Conservation (phyloP, 805 yeast genomes). For the Pichia pseudocactophila region DNA sequence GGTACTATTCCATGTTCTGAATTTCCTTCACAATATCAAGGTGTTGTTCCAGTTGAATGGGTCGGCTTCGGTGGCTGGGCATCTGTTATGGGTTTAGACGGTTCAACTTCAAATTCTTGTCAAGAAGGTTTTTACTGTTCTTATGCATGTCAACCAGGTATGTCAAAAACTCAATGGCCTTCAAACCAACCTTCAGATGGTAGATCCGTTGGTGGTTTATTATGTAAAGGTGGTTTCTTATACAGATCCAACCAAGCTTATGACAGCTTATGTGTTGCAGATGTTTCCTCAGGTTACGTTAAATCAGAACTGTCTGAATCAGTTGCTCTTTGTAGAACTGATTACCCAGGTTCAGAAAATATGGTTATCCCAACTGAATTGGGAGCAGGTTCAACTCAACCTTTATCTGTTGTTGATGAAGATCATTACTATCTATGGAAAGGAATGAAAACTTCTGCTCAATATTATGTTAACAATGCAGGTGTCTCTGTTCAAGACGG, state of each 20-base stretch:
- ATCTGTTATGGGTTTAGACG: slow-evolving; percentile 44
- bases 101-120: slow-evolving; percentile 45
- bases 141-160: slow-evolving; percentile 71
- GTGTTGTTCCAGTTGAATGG: slow-evolving; percentile 56
- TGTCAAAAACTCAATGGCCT: slow-evolving; percentile 80
- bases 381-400: slow-evolving; percentile 40
- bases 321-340: slow-evolving; percentile 68
- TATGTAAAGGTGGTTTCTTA: slow-evolving; percentile 49
- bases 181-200: slow-evolving; percentile 56
- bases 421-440: slow-evolving; percentile 52
- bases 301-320: slow-evolving; percentile 39
- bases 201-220: slow-evolving; percentile 64
- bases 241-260: slow-evolving; percentile 47
- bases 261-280: slow-evolving; percentile 59
- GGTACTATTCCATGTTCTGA: slow-evolving; percentile 60
- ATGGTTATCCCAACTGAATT: slow-evolving; percentile 68
- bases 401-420: slow-evolving; percentile 53
- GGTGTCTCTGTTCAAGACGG: slow-evolving; percentile 64
- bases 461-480: slow-evolving; percentile 69
- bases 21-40: slow-evolving; percentile 62
- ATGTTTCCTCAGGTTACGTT: slow-evolving; percentile 45
- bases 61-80: slow-evolving; percentile 54
- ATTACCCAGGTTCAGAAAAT: slow-evolving; percentile 76
- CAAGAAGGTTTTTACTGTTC: slow-evolving; percentile 65
- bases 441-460: slow-evolving; percentile 59